phyloP scores from a whole-genome alignment of 2,329 filamentous ascomycete species.

The Fusarium sp. region DNA sequence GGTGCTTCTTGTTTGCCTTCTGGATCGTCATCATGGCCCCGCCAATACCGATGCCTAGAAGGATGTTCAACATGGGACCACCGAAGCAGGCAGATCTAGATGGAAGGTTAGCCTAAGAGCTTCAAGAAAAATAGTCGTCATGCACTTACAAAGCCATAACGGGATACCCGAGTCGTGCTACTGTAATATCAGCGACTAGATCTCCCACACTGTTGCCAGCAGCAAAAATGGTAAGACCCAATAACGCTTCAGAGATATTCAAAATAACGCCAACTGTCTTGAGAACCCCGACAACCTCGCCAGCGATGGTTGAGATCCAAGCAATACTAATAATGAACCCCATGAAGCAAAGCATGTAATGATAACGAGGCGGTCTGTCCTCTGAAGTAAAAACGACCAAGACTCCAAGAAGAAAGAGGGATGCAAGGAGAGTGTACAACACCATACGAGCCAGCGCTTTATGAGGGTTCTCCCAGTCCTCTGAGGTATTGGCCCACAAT shows the following conservation, averaged over 20 bases:
- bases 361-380: conserved; percentile 76
- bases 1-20: conserved; percentile 73
- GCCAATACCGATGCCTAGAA: conserved; percentile 92
- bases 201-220: conserved; percentile 96
- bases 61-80: conserved; percentile 97
- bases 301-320: conserved; percentile 96
- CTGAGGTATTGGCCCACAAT: conserved; percentile 75
- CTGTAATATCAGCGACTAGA: conserved; percentile 92
- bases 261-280: conserved; percentile 94
- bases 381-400: conserved; percentile 78
- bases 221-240: conserved; percentile 95
- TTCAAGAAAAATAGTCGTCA: background rate
- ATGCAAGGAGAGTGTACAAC: conserved; percentile 75
- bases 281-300: conserved; percentile 93
- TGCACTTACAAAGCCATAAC: conserved; percentile 84
- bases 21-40: conserved; percentile 88
- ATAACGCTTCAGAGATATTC: conserved; percentile 92
- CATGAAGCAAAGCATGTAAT: conserved; percentile 84
- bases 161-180: conserved; percentile 91
- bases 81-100: conserved; percentile 88
- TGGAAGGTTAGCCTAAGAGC: conserved; percentile 12
- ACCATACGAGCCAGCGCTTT: conserved; percentile 67
- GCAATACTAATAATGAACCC: conserved; percentile 93
- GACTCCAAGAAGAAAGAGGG: conserved; percentile 73
- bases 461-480: conserved; percentile 67